Base-by-base conservation (phyloP, 371 early-diverging fungal genomes). In the Cokeromyces recurvatus region DNA sequence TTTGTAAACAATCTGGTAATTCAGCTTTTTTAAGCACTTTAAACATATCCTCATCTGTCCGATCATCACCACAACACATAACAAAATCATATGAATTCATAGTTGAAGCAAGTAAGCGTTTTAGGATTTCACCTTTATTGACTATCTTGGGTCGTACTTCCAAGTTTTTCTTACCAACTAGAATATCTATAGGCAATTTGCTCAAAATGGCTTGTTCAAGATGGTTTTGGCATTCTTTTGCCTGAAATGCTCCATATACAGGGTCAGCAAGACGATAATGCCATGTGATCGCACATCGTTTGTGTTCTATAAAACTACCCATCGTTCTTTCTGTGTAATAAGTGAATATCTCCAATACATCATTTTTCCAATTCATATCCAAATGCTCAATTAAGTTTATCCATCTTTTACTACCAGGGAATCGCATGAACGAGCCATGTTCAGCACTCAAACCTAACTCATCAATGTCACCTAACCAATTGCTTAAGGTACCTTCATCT, bases 11-110 rank as follows among this genome's bases (percentile, higher is more conserved):
- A 12, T 73, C 71, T 19, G 55, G 51, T 7, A 59, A 31, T 15
- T 43, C 46, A 0, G 42, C 50, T 25, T 77, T 78, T 36, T 70
- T 75, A 37, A 87, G 43, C 0, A 79, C 76, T 14, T 82, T 73
- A 62, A 87, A 87, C 95, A 96, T 94, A 58, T 95, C 95, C 56
- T 94, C 95, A 53, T 96, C 95, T 6, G 94, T 96, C 57, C 84
- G 78, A 69, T 95, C 95, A 62, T 96, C 95, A 8, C 97, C 95
- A 31, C 88, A 93, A 50, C 94, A 92, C 56, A 90, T 78, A 2
- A 91, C 79, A 75, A 95, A 95, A 51, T 92, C 94, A 46, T 55
- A 52, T 0, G 78, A 80, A 25, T 76, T 77, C 1, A 76, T 74
- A 45, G 68, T 64, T 5, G 53, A 51, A 1, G 50, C 59, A 20